These are phyloP conservation scores for Penicillium sp. DNA, from an alignment of 2,329 filamentous ascomycete genomes.

Conservation along the genomic window DNA sequence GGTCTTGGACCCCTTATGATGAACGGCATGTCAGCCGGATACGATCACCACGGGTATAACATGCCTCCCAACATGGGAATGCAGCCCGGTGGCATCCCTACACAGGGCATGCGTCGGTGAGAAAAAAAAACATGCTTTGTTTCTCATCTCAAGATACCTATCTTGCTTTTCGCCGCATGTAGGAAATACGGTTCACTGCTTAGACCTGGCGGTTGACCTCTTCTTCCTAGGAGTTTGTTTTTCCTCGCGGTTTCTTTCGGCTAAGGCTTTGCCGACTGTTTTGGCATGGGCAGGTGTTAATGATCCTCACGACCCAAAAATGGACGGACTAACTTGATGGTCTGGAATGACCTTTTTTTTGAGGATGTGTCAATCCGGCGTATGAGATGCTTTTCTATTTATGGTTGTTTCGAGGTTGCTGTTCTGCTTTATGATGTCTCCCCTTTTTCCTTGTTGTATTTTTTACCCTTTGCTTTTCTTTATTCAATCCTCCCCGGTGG, in stretches of 20 bases:
- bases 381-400: constrained; percentile 23
- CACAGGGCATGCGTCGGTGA: constrained; percentile 37
- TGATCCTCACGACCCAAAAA: constrained; percentile 41
- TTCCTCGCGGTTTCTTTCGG: constrained; percentile 19
- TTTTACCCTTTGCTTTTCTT: constrained; percentile 14
- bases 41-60: constrained; percentile 43
- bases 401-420: constrained; percentile 26
- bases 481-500: constrained; percentile 14
- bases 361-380: constrained; percentile 32
- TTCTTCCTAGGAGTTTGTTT: constrained; percentile 16
- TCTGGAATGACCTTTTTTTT: constrained; percentile 27
- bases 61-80: constrained; percentile 45
- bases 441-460: constrained; percentile 17
- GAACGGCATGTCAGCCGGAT: constrained; percentile 41
- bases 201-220: constrained; percentile 17
- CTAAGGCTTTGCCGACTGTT: constrained; percentile 26
- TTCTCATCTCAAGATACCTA: constrained; percentile 12
- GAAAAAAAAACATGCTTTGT: constrained; percentile 6
- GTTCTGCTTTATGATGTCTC: constrained; percentile 22
- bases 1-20: constrained; percentile 55
- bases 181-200: constrained; percentile 11
- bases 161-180: constrained; percentile 14
- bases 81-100: constrained; percentile 37
- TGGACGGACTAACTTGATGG: constrained; percentile 32
- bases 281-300: constrained; percentile 42